phyloP scores from a whole-genome alignment of 345 rosid species.

The Populus davidiana region DNA sequence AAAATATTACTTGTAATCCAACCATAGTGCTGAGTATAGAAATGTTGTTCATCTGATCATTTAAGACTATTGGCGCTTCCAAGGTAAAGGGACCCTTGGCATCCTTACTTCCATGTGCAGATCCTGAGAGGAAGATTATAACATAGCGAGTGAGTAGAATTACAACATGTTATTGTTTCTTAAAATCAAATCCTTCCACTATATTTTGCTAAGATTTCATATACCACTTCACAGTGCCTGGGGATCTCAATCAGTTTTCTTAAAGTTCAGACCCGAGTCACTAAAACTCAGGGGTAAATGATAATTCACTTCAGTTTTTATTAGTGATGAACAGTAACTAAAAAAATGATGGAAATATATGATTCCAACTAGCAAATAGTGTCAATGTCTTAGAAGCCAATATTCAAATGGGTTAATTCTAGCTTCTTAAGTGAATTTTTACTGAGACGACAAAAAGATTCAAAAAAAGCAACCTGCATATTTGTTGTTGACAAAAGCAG shows the following conservation, averaged over 20 bases:
- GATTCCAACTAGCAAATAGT: too few relatives aligned
- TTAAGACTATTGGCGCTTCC: slow-evolving; percentile 14
- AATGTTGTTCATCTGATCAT: slow-evolving; percentile 2
- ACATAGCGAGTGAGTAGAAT: background rate
- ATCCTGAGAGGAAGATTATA: slow-evolving; percentile 5
- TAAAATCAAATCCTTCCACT: background rate
- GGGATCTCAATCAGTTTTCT: too few relatives aligned
- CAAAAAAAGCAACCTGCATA: slow-evolving; percentile 15
- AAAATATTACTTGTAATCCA: slow-evolving; percentile 22
- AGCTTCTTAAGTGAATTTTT: too few relatives aligned
- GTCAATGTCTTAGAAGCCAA: too few relatives aligned
- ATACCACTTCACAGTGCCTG: too few relatives aligned
- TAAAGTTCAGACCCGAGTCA: too few relatives aligned
- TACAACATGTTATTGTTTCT: background rate
- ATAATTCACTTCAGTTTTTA: too few relatives aligned
- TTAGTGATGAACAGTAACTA: too few relatives aligned
- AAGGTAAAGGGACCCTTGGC: slow-evolving; percentile 10
- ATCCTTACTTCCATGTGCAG: slow-evolving; percentile 18
- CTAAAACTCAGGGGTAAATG: too few relatives aligned
- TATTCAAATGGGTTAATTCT: too few relatives aligned
- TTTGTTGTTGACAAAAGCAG: slow-evolving; percentile 21
- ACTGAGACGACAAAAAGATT: too few relatives aligned
- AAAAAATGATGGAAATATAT: too few relatives aligned
- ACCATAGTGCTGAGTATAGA: slow-evolving; percentile 34
- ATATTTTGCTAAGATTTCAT: background rate